phyloP scores from a whole-genome alignment of 176 grass and related monocot species.

The Zea mays region DNA sequence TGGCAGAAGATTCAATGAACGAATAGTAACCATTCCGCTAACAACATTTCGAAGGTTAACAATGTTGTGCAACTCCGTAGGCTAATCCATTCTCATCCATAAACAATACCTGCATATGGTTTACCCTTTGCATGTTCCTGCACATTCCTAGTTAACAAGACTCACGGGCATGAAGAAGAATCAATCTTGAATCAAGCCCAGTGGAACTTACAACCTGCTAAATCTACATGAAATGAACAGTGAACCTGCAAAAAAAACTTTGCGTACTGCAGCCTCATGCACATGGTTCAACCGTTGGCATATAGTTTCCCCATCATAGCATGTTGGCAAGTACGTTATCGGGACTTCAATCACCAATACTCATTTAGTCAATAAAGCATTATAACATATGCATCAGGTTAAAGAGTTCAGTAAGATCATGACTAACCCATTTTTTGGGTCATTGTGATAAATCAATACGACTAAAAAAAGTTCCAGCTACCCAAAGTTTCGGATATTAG shows the following conservation, averaged over 20 bases:
- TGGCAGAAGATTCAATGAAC: not conserved
- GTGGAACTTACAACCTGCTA: not conserved
- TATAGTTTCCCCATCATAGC: not conserved
- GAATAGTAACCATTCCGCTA: not conserved
- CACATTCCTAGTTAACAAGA: not conserved
- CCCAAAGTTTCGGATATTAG: not conserved
- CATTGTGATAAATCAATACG: slow-evolving; percentile 5
- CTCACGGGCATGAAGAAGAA: not conserved
- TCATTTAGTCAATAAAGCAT: slow-evolving; percentile 5
- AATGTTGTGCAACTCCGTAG: not conserved
- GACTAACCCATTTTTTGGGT: not conserved
- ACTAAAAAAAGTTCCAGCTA: not conserved
- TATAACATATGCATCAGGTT: slow-evolving; percentile 9
- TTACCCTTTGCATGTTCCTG: not conserved
- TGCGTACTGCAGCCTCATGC: not conserved
- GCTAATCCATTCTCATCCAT: not conserved
- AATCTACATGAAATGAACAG: not conserved
- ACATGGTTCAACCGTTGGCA: not conserved
- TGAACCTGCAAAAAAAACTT: not conserved
- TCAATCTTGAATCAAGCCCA: not conserved
- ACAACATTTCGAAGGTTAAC: not conserved
- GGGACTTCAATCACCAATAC: not conserved
- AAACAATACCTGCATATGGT: not conserved
- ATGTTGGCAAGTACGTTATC: not conserved
- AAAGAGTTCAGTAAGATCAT: slow-evolving; percentile 21